Evolutionary conservation across 495 filamentous ascomycete species (phyloP).

Genomic region (Aspergillus ellipticus): DNA sequence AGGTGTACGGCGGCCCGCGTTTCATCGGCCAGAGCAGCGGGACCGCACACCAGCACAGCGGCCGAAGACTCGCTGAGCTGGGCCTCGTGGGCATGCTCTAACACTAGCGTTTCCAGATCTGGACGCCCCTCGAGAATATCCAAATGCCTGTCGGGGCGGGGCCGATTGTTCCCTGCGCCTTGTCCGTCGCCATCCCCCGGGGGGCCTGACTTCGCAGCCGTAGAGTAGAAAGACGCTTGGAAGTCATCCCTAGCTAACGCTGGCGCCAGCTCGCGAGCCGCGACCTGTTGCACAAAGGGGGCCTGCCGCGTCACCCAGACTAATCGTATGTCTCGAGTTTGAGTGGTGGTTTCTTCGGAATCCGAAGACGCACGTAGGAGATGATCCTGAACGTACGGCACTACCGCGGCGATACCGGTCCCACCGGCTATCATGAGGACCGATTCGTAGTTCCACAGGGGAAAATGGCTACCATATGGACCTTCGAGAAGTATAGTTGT

Average conservation of each 20-base stretch:
- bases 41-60: conserved; percentile 49
- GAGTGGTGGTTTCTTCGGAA: conserved; percentile 9
- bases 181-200: neutral
- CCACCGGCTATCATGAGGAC: conserved; percentile 59
- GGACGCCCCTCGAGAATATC: conserved; percentile 31
- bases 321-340: conserved; percentile 28
- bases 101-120: conserved; percentile 29
- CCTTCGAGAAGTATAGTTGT: conserved; percentile 51
- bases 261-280: conserved; percentile 23
- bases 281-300: conserved; percentile 32
- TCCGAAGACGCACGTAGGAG: conserved; percentile 18
- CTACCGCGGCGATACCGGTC: conserved; percentile 53
- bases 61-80: conserved; percentile 22
- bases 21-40: conserved; percentile 46
- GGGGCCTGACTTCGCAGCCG: conserved; percentile 3
- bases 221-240: conserved; percentile 34
- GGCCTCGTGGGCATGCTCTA: conserved; percentile 28
- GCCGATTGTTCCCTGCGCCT: neutral
- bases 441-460: conserved; percentile 47
- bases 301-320: conserved; percentile 42
- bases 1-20: conserved; percentile 38
- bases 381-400: conserved; percentile 49
- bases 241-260: conserved; percentile 33
- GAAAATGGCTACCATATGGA: conserved; percentile 51
- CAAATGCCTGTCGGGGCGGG: neutral